These are phyloP conservation scores for Fusarium sp. DNA, from an alignment of 2,329 filamentous ascomycete genomes.

Conservation along the genomic window DNA sequence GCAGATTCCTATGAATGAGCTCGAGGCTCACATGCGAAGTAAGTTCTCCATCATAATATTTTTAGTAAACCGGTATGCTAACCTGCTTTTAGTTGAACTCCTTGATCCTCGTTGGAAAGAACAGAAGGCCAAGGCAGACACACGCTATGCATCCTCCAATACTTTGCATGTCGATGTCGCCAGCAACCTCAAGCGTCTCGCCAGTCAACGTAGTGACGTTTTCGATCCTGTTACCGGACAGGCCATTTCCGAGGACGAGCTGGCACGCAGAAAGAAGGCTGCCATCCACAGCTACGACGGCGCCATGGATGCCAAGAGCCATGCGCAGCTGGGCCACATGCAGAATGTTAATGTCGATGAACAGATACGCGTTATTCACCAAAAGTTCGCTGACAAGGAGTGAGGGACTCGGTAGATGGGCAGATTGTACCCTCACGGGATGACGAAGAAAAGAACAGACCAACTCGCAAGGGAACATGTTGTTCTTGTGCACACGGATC, in stretches of 20 bases:
- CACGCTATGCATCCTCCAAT: slow-evolving; percentile 87
- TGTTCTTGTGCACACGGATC: slow-evolving; percentile 11
- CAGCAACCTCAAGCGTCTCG: slow-evolving; percentile 94
- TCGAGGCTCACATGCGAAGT: slow-evolving; percentile 94
- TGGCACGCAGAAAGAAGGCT: slow-evolving; percentile 80
- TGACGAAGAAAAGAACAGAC: slow-evolving; percentile 3
- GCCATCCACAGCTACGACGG: slow-evolving; percentile 75
- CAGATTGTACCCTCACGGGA: slow-evolving; percentile 4
- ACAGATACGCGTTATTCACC: slow-evolving; percentile 77
- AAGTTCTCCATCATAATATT: slow-evolving; percentile 48
- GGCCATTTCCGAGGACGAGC: slow-evolving; percentile 78
- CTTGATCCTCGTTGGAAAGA: slow-evolving; percentile 96
- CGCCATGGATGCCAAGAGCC: slow-evolving; percentile 69
- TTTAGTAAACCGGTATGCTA: slow-evolving; percentile 45
- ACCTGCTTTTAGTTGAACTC: slow-evolving; percentile 77
- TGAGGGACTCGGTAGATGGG: slow-evolving; percentile 32
- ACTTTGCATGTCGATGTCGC: slow-evolving; percentile 88
- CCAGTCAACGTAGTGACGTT: slow-evolving; percentile 87
- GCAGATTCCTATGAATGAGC: slow-evolving; percentile 85
- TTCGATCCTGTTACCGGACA: slow-evolving; percentile 82
- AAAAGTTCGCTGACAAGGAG: slow-evolving; percentile 62
- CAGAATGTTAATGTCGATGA: slow-evolving; percentile 84
- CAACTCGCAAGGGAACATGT: background rate
- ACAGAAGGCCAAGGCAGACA: slow-evolving; percentile 89
- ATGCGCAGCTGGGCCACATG: slow-evolving; percentile 67